Evolutionary conservation across 2,329 filamentous ascomycete genomes (phyloP).

Genomic region (Pseudogymnoascus sp.): DNA sequence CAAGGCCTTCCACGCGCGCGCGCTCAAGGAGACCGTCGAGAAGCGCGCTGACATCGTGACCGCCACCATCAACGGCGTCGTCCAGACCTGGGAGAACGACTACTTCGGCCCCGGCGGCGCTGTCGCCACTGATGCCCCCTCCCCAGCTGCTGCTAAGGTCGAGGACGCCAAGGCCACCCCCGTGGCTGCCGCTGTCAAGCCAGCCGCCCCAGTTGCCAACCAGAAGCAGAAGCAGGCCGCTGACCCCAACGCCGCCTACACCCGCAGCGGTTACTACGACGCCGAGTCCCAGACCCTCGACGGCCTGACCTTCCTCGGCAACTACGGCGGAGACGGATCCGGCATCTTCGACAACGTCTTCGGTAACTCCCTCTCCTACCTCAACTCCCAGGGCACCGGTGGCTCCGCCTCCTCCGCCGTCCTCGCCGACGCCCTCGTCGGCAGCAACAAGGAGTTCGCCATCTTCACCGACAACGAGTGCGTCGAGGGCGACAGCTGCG

Average conservation of each 20-base stretch:
- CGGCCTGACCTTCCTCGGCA: slow-evolving; percentile 50
- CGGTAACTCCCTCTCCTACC: slow-evolving; percentile 50
- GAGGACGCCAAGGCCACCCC: slow-evolving; percentile 4
- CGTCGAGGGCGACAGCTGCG: slow-evolving; percentile 34
- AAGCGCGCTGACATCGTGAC: slow-evolving; percentile 45
- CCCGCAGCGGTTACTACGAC: slow-evolving; percentile 39
- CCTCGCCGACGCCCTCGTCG: slow-evolving; percentile 40
- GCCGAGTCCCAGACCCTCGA: slow-evolving; percentile 34
- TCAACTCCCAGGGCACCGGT: slow-evolving; percentile 36
- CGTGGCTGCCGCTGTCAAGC: slow-evolving; percentile 8
- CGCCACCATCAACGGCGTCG: slow-evolving; percentile 49
- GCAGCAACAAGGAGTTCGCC: slow-evolving; percentile 41
- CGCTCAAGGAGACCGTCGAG: slow-evolving; percentile 27
- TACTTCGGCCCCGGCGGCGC: slow-evolving; percentile 33
- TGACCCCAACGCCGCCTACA: slow-evolving; percentile 28
- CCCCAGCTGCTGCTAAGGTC: slow-evolving; percentile 10
- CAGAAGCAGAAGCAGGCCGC: not conserved
- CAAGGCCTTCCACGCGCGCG: slow-evolving; percentile 40
- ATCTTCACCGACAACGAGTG: slow-evolving; percentile 44
- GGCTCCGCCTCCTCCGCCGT: slow-evolving; percentile 39
- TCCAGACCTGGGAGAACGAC: slow-evolving; percentile 50
- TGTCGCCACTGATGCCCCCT: slow-evolving; percentile 12
- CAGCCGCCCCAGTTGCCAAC: slow-evolving; percentile 13
- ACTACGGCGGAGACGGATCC: slow-evolving; percentile 45
- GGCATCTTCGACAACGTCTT: slow-evolving; percentile 45